Percentiles rank a stretch among this genome's conserved stretches.
phyloP scores from a whole-genome alignment of 352 stramenopile species.

The Hyaloperonospora arabidopsidis region DNA sequence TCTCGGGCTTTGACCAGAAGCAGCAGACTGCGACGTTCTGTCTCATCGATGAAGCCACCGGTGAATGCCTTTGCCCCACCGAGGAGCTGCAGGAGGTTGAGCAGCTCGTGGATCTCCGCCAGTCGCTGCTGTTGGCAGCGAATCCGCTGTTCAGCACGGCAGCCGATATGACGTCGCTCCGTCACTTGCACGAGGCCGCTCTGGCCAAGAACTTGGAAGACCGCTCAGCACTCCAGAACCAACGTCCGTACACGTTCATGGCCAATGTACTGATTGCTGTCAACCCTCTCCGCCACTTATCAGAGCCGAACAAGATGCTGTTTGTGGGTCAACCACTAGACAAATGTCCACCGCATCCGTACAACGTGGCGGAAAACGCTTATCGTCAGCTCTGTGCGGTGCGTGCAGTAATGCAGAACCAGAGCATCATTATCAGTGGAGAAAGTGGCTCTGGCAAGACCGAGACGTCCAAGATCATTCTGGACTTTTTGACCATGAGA shows the following conservation, averaged over 20 bases:
- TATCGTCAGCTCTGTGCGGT: slow-evolving; percentile 79
- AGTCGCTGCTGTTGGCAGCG: slow-evolving; percentile 49
- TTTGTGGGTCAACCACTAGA: slow-evolving; percentile 65
- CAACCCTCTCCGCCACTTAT: slow-evolving; percentile 69
- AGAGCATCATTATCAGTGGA: slow-evolving; percentile 92
- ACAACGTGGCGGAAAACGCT: slow-evolving; percentile 78
- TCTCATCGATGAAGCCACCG: slow-evolving; percentile 55
- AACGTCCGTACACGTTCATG: slow-evolving; percentile 84
- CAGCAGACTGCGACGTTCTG: slow-evolving; percentile 39
- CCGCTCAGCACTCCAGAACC: slow-evolving; percentile 58
- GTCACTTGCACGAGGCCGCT: slow-evolving; percentile 77
- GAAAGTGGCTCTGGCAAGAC: slow-evolving; percentile 93
- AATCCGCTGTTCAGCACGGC: slow-evolving; percentile 70
- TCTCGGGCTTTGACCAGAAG: slow-evolving; percentile 37
- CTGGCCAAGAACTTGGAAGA: slow-evolving; percentile 85
- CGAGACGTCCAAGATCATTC: slow-evolving; percentile 91
- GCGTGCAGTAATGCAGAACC: slow-evolving; percentile 82
- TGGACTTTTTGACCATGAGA: slow-evolving; percentile 77
- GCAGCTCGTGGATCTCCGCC: slow-evolving; percentile 37
- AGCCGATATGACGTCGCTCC: slow-evolving; percentile 78
- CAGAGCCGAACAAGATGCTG: slow-evolving; percentile 63
- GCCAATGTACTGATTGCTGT: slow-evolving; percentile 82
- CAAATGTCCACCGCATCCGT: slow-evolving; percentile 68
- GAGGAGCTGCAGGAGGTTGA: slow-evolving; percentile 13
- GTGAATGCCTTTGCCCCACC: slow-evolving; percentile 28